Evolutionary conservation across 495 filamentous ascomycete species (phyloP).

Genomic region (Penicillium ochrochloron): DNA sequence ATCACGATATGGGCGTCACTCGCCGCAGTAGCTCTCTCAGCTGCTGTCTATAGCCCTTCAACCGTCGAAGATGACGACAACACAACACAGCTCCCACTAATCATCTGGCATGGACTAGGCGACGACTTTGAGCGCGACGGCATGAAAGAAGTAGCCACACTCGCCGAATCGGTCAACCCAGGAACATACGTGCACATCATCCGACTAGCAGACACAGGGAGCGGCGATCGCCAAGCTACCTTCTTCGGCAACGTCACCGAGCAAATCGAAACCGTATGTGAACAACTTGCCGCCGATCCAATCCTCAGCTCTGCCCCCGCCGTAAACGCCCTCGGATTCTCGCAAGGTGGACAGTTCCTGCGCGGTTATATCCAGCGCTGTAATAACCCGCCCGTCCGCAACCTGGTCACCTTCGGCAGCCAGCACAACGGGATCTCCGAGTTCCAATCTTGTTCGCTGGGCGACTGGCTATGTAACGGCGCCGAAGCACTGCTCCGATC

Average conservation of each 20-base stretch:
- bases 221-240: conserved; percentile 73
- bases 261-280: conserved; percentile 81
- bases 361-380: conserved; percentile 92
- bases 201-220: conserved; percentile 68
- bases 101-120: conserved; percentile 92
- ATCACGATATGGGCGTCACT: conserved; percentile 25
- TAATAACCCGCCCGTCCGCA: conserved; percentile 78
- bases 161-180: conserved; percentile 74
- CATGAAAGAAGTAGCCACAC: conserved; percentile 63
- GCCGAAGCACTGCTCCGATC: conserved; percentile 71
- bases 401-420: conserved; percentile 87
- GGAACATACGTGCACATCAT: conserved; percentile 85
- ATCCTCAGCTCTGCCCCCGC: conserved; percentile 79
- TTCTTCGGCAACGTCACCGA: conserved; percentile 90
- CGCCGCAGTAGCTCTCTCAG: conserved; percentile 21
- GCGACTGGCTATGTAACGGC: conserved; percentile 80
- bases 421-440: conserved; percentile 92
- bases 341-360: conserved; percentile 94
- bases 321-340: conserved; percentile 92
- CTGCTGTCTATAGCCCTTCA: conserved; percentile 19
- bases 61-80: conserved; percentile 26
- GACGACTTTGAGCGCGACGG: conserved; percentile 75
- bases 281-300: conserved; percentile 73
- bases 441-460: conserved; percentile 67
- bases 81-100: conserved; percentile 69